A percentile compares a stretch with the other conserved stretches of the same genome.
These are phyloP conservation scores for Gossypium ekmanianum DNA, from an alignment of 345 rosid genomes.

Conservation along the genomic window DNA sequence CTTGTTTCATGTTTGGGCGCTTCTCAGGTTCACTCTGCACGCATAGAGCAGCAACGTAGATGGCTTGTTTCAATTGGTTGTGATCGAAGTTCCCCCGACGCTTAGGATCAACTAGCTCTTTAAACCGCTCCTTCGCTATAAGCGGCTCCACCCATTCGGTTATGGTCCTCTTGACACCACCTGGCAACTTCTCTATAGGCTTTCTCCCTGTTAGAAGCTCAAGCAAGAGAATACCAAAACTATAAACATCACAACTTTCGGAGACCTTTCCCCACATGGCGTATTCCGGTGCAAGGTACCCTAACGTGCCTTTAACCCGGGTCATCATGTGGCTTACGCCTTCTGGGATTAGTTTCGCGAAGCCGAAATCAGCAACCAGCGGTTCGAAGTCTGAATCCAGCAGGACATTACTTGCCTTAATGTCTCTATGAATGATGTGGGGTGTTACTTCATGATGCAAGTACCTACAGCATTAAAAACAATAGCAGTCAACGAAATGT, in stretches of 20 bases:
- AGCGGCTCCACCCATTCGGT: slow-evolving; percentile 82
- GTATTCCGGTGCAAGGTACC: slow-evolving; percentile 84
- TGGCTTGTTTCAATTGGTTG: slow-evolving; percentile 50
- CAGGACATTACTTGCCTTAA: slow-evolving; percentile 60
- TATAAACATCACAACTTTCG: slow-evolving; percentile 78
- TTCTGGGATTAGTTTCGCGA: slow-evolving; percentile 76
- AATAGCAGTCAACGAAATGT: background rate
- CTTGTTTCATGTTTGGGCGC: slow-evolving; percentile 77
- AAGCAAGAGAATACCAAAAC: slow-evolving; percentile 77
- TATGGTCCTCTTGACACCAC: slow-evolving; percentile 59
- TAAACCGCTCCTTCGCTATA: slow-evolving; percentile 44
- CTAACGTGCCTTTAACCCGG: slow-evolving; percentile 67
- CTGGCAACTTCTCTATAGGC: slow-evolving; percentile 66
- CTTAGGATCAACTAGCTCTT: slow-evolving; percentile 69
- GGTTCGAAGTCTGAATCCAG: slow-evolving; percentile 75
- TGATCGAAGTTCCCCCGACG: slow-evolving; percentile 63
- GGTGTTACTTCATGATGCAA: slow-evolving; percentile 72
- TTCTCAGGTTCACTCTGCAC: slow-evolving; percentile 62
- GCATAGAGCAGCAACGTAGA: slow-evolving; percentile 61
- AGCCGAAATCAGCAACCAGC: slow-evolving; percentile 85
- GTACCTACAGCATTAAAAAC: slow-evolving; percentile 30
- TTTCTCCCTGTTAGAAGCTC: slow-evolving; percentile 70
- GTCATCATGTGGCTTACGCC: slow-evolving; percentile 72
- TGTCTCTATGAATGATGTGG: slow-evolving; percentile 55
- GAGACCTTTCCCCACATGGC: slow-evolving; percentile 85